A percentile compares a stretch with the other conserved stretches of the same genome.
phyloP scores from a whole-genome alignment of 2,329 filamentous ascomycete species.

The Verticillium tricorpus region DNA sequence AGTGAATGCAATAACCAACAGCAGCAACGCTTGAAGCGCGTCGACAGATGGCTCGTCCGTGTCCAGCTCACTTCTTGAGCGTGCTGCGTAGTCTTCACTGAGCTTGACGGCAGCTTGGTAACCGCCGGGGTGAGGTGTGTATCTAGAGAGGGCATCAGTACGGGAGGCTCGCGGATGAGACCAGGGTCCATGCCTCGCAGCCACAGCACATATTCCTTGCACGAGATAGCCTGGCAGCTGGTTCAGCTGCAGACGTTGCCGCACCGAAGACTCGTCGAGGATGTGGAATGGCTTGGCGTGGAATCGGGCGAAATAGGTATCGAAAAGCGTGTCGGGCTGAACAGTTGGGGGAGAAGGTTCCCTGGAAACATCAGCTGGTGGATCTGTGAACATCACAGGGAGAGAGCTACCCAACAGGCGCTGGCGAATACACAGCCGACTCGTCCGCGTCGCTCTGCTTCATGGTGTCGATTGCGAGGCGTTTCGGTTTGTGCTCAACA shows the following conservation, averaged over 20 bases:
- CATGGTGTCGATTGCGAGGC: conserved; percentile 27
- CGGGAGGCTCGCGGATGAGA: conserved; percentile 10
- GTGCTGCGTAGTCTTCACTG: conserved; percentile 69
- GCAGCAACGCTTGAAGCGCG: conserved; percentile 67
- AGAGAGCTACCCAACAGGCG: conserved; percentile 28
- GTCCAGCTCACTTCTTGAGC: conserved; percentile 66
- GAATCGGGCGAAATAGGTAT: conserved; percentile 74
- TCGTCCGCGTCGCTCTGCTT: conserved; percentile 28
- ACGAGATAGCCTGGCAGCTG: conserved; percentile 56
- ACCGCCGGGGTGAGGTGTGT: conserved; percentile 62
- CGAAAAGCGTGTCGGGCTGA: conserved; percentile 60
- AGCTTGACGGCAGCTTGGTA: conserved; percentile 63
- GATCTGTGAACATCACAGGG: neutral
- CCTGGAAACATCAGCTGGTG: conserved; percentile 24
- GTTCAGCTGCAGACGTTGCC: conserved; percentile 66
- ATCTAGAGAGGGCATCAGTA: conserved; percentile 42
- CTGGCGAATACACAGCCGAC: conserved; percentile 38
- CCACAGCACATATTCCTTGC: conserved; percentile 57
- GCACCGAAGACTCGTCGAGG: conserved; percentile 69
- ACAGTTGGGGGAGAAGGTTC: conserved; percentile 41
- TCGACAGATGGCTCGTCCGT: conserved; percentile 79
- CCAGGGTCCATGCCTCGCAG: conserved; percentile 47
- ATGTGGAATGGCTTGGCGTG: conserved; percentile 82
- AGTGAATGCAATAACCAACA: conserved; percentile 72
- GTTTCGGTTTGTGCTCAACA: conserved; percentile 36